Evolutionary conservation across 2,329 filamentous ascomycete species (phyloP).

Genomic region (Fusarium azukiicola): DNA sequence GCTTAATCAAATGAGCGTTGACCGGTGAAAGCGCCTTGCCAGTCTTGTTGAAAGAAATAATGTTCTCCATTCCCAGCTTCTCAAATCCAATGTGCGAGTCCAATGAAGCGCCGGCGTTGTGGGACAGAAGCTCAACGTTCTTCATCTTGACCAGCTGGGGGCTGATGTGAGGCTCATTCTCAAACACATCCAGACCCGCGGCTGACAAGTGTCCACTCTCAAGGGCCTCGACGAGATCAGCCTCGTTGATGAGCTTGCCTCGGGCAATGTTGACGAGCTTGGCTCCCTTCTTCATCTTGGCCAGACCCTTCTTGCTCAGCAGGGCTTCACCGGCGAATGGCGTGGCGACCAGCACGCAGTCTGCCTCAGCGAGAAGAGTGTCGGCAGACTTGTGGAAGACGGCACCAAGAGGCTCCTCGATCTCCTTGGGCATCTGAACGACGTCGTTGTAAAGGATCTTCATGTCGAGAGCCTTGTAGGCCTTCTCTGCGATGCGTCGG

Average conservation of each 20-base stretch:
- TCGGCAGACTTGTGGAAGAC: slow-evolving; percentile 50
- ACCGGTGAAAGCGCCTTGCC: slow-evolving; percentile 53
- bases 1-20: slow-evolving; percentile 53
- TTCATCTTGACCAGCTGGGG: slow-evolving; percentile 52
- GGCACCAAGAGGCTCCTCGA: slow-evolving; percentile 42
- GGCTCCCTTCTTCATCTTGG: slow-evolving; percentile 85
- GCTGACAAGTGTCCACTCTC: slow-evolving; percentile 81
- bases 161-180: slow-evolving; percentile 79
- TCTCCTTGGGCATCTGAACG: slow-evolving; percentile 43
- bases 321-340: slow-evolving; percentile 51
- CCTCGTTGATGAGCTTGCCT: slow-evolving; percentile 87
- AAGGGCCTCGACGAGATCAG: slow-evolving; percentile 83
- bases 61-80: slow-evolving; percentile 53
- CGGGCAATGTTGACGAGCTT: slow-evolving; percentile 87
- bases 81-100: slow-evolving; percentile 54
- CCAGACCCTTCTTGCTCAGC: slow-evolving; percentile 75
- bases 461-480: slow-evolving; percentile 54
- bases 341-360: slow-evolving; percentile 52
- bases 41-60: slow-evolving; percentile 45
- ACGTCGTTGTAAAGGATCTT: slow-evolving; percentile 56
- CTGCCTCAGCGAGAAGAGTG: slow-evolving; percentile 49
- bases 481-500: slow-evolving; percentile 53
- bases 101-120: slow-evolving; percentile 52
- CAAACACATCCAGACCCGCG: slow-evolving; percentile 85
- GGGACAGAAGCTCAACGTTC: slow-evolving; percentile 52